phyloP scores from a whole-genome alignment of 1,139 yeast genomes.

The Pichia sp. region DNA sequence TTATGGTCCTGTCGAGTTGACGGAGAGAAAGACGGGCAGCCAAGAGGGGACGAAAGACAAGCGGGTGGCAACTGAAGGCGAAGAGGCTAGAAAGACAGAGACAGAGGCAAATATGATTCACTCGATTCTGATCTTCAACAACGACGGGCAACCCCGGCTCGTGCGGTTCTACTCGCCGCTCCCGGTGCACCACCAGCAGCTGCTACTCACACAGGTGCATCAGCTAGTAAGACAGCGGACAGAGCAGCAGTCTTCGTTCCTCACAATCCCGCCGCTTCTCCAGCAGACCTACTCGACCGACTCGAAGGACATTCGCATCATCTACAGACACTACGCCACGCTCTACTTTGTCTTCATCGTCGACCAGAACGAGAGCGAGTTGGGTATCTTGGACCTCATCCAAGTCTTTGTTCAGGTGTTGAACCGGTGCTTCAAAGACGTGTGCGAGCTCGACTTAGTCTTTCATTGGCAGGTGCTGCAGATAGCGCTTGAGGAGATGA shows the following conservation, averaged over 20 bases:
- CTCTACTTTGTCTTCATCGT: constrained; percentile 91
- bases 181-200: constrained; percentile 69
- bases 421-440: constrained; percentile 89
- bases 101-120: constrained; percentile 36
- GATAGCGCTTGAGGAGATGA: constrained; percentile 85
- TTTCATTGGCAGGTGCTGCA: constrained; percentile 97
- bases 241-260: constrained; percentile 71
- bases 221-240: constrained; percentile 65
- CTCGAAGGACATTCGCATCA: constrained; percentile 77
- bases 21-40: neutral
- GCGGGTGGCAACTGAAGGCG: too few relatives aligned
- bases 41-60: constrained; percentile 12
- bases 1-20: neutral
- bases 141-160: constrained; percentile 75
- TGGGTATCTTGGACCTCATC: constrained; percentile 87
- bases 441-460: constrained; percentile 90
- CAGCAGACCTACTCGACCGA: constrained; percentile 40
- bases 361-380: constrained; percentile 91
- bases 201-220: constrained; percentile 70
- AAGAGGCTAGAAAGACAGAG: too few relatives aligned
- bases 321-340: constrained; percentile 92
- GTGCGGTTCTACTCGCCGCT: constrained; percentile 92
- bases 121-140: constrained; percentile 36
- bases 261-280: constrained; percentile 73
- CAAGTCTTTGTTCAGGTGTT: constrained; percentile 96